Conservation (phyloP, 495 filamentous ascomycete genomes). For the Penicillium bovifimosum region DNA sequence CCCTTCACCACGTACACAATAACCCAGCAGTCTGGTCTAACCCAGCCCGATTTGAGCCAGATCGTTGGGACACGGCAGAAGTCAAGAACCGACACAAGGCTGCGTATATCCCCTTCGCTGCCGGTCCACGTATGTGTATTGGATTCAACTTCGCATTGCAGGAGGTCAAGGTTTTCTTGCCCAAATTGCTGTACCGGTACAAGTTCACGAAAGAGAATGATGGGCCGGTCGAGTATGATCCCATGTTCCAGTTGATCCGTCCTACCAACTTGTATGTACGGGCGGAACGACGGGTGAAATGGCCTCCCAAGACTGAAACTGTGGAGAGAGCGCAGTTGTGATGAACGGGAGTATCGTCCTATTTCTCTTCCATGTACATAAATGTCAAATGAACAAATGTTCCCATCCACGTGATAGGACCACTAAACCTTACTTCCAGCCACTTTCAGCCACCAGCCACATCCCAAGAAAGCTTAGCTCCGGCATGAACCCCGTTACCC, state of each 20-base stretch:
- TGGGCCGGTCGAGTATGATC: slow-evolving; percentile 50
- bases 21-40: slow-evolving; percentile 49
- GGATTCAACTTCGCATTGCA: slow-evolving; percentile 54
- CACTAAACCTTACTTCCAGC: background rate
- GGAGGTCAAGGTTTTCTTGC: slow-evolving; percentile 48
- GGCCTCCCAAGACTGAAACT: slow-evolving; percentile 29
- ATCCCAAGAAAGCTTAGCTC: slow-evolving; percentile 1
- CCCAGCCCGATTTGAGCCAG: slow-evolving; percentile 47
- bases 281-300: slow-evolving; percentile 39
- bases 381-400: no score
- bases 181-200: slow-evolving; percentile 50
- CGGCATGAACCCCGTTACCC: background rate
- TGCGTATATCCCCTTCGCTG: slow-evolving; percentile 49
- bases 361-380: no score
- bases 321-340: background rate
- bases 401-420: background rate
- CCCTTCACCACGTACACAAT: slow-evolving; percentile 48
- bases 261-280: slow-evolving; percentile 51
- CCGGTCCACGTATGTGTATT: slow-evolving; percentile 47
- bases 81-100: slow-evolving; percentile 40
- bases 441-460: background rate
- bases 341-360: background rate
- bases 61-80: slow-evolving; percentile 48
- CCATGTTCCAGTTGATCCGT: slow-evolving; percentile 50
- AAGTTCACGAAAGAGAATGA: slow-evolving; percentile 39